Conservation (phyloP, 257 asterid genomes). For the Paulownia fortunei region DNA sequence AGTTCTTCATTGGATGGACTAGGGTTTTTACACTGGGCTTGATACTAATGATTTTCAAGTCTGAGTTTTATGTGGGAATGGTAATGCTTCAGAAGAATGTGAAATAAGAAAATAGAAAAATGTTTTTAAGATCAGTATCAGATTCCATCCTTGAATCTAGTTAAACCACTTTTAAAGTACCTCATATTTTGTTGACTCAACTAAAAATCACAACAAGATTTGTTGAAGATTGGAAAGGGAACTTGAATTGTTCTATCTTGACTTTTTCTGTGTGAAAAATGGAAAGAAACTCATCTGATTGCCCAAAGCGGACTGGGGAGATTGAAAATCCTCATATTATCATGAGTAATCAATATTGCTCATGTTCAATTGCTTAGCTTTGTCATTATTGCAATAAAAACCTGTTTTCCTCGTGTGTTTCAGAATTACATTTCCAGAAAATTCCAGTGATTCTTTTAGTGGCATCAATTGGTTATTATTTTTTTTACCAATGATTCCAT, state of each 20-base stretch:
- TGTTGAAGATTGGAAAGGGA: slow-evolving; percentile 9
- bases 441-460: background rate
- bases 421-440: background rate
- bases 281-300: background rate
- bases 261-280: background rate
- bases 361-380: slow-evolving; percentile 1
- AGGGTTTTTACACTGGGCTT: slow-evolving; percentile 15
- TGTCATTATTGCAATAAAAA: background rate
- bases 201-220: background rate
- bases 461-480: background rate
- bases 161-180: slow-evolving; percentile 1
- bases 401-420: slow-evolving; percentile 14
- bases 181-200: background rate
- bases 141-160: slow-evolving; percentile 4
- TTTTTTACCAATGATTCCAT: slow-evolving; percentile 15
- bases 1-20: slow-evolving; percentile 20
- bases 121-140: slow-evolving; percentile 14
- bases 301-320: background rate
- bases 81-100: slow-evolving; percentile 18
- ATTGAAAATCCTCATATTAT: slow-evolving; percentile 5
- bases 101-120: slow-evolving; percentile 17
- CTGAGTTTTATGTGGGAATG: slow-evolving; percentile 2
- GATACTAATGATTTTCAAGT: slow-evolving; percentile 18
- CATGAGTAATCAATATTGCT: background rate
- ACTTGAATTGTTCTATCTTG: slow-evolving; percentile 13